These are phyloP conservation scores for Byssoonygena ceratinophila DNA, from an alignment of 2,329 filamentous ascomycete species.

Conservation along the genomic window DNA sequence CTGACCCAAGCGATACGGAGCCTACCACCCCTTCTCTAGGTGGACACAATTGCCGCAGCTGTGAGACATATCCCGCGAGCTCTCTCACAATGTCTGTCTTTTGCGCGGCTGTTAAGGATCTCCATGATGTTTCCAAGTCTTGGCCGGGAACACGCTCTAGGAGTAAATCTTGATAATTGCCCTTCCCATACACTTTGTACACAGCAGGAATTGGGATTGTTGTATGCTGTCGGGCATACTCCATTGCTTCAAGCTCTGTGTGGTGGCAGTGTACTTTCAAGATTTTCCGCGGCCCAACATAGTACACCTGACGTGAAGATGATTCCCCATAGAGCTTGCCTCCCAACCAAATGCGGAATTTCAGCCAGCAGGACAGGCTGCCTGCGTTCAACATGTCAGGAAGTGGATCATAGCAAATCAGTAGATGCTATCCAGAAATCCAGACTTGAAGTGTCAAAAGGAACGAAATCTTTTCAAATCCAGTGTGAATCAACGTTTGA, in stretches of 20 bases:
- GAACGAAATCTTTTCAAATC: not conserved
- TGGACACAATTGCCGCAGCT: slow-evolving; percentile 9
- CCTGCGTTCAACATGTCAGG: not conserved
- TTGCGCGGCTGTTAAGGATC: slow-evolving; percentile 6
- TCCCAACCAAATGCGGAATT: not conserved
- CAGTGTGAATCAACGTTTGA: not conserved
- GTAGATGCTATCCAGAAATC: not conserved
- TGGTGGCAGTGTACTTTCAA: slow-evolving; percentile 5
- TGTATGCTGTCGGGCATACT: slow-evolving; percentile 7
- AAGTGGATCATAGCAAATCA: not conserved
- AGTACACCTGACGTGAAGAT: slow-evolving; percentile 1
- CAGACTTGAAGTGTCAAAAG: not conserved
- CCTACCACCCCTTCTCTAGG: slow-evolving; percentile 9
- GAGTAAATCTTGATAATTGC: slow-evolving; percentile 2
- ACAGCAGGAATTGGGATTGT: slow-evolving; percentile 9
- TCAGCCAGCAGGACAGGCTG: not conserved
- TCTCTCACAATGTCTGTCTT: slow-evolving; percentile 7
- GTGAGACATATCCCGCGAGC: slow-evolving; percentile 6
- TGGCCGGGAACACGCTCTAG: slow-evolving; percentile 4
- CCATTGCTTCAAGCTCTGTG: slow-evolving; percentile 8
- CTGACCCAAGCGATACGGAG: not conserved
- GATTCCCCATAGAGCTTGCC: slow-evolving; percentile 1
- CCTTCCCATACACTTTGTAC: slow-evolving; percentile 5
- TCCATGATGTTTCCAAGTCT: slow-evolving; percentile 2
- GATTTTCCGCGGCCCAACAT: slow-evolving; percentile 2